Percentiles rank a stretch among this genome's conserved stretches.
phyloP scores from a whole-genome alignment of 352 stramenopile genomes.

The Aphanomyces euteiches region DNA sequence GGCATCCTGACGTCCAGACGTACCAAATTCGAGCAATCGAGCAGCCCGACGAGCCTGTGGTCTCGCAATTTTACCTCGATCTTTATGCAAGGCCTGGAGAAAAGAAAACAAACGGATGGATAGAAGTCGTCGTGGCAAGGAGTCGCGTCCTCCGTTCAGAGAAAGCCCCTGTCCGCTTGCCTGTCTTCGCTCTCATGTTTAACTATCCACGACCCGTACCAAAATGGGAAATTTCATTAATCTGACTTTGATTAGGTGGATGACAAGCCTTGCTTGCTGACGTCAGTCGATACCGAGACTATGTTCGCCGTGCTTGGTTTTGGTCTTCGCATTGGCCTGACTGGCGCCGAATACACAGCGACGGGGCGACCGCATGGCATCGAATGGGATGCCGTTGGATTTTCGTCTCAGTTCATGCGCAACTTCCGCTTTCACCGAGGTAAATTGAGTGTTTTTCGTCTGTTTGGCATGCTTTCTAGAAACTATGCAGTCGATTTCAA shows the following conservation, averaged over 20 bases:
- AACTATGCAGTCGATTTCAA: constrained; percentile 48
- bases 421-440: constrained; percentile 96
- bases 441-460: not conserved
- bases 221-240: not conserved
- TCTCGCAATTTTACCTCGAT: constrained; percentile 97
- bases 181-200: not conserved
- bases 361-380: constrained; percentile 38
- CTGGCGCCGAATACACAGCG: constrained; percentile 89
- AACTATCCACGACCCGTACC: not conserved
- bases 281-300: constrained; percentile 95
- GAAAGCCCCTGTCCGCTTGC: not conserved
- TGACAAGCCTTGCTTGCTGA: constrained; percentile 95
- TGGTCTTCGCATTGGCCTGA: constrained; percentile 98
- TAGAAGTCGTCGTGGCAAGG: constrained; percentile 67
- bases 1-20: not conserved
- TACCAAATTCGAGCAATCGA: not conserved
- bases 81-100: constrained; percentile 95
- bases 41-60: constrained; percentile 47
- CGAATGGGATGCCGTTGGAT: constrained; percentile 98
- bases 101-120: constrained; percentile 97
- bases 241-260: constrained; percentile 55
- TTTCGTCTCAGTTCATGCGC: constrained; percentile 98
- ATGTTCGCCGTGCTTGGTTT: constrained; percentile 96
- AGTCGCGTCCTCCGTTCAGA: not conserved
- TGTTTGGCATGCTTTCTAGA: not conserved